These are phyloP conservation scores for Aspergillus sp. DNA, from an alignment of 2,329 filamentous ascomycete genomes.

Conservation along the genomic window DNA sequence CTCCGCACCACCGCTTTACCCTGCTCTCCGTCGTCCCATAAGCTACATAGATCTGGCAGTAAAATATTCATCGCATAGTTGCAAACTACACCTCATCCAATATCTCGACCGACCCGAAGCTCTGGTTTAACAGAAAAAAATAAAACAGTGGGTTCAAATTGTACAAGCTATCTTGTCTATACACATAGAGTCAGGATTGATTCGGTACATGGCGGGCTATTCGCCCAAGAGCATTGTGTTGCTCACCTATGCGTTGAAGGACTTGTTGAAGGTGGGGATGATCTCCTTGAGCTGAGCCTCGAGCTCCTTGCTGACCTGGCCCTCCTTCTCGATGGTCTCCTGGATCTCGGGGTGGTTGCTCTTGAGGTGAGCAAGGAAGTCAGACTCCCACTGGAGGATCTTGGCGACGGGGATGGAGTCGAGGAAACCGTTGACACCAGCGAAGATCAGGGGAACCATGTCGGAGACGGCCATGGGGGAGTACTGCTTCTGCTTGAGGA, in stretches of 20 bases:
- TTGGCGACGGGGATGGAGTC: slow-evolving; percentile 86
- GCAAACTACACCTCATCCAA: slow-evolving; percentile 14
- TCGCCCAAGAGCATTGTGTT: slow-evolving; percentile 31
- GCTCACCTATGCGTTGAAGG: slow-evolving; percentile 63
- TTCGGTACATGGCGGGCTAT: slow-evolving; percentile 38
- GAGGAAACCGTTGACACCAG: slow-evolving; percentile 96
- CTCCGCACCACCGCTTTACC: slow-evolving; percentile 25
- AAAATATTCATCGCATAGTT: slow-evolving; percentile 24
- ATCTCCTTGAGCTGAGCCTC: slow-evolving; percentile 67
- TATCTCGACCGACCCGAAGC: slow-evolving; percentile 21
- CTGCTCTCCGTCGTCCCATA: slow-evolving; percentile 19
- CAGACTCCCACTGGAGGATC: slow-evolving; percentile 90
- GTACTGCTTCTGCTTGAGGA: slow-evolving; percentile 99
- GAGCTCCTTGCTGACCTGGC: slow-evolving; percentile 90
- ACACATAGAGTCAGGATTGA: slow-evolving; percentile 45
- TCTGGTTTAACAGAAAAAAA: slow-evolving; percentile 35
- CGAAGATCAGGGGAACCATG: slow-evolving; percentile 99
- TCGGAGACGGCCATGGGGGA: slow-evolving; percentile 97
- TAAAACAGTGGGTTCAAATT: slow-evolving; percentile 47
- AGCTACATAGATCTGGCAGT: slow-evolving; percentile 29
- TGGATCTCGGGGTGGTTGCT: slow-evolving; percentile 84
- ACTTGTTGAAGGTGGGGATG: slow-evolving; percentile 84
- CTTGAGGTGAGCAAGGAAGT: slow-evolving; percentile 91
- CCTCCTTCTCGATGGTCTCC: slow-evolving; percentile 90
- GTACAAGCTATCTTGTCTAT: slow-evolving; percentile 50